A percentile compares a stretch with the other conserved stretches of the same genome.
phyloP scores from a whole-genome alignment of 345 rosid species.

The Lenwebbia sp. region DNA sequence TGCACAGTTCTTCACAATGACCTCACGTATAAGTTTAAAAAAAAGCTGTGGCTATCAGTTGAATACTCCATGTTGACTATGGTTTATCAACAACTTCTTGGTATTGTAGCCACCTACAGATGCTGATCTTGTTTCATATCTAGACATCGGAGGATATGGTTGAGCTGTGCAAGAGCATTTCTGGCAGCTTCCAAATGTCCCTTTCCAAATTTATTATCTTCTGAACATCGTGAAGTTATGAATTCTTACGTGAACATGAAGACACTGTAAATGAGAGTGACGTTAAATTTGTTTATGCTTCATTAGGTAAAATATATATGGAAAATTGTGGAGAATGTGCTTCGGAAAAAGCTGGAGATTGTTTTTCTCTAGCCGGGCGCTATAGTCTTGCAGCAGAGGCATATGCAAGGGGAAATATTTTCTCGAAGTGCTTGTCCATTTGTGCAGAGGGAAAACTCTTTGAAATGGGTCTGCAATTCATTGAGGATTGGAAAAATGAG shows the following conservation, averaged over 20 bases:
- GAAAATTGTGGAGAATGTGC: constrained; percentile 24
- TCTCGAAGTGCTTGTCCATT: constrained; percentile 20
- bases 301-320: constrained; percentile 25
- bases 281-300: background rate
- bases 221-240: background rate
- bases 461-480: constrained; percentile 23
- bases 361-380: constrained; percentile 19
- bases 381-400: constrained; percentile 27
- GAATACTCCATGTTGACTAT: background rate
- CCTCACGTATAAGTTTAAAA: background rate
- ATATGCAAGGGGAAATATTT: constrained; percentile 20
- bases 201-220: background rate
- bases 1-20: background rate
- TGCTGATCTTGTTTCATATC: background rate
- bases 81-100: background rate
- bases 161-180: background rate
- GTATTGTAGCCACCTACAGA: background rate
- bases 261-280: no score
- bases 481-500: constrained; percentile 17
- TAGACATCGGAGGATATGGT: background rate
- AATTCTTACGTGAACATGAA: no score
- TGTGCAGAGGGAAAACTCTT: constrained; percentile 30
- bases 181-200: background rate
- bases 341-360: constrained; percentile 32
- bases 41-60: background rate